Percentiles rank a stretch among this genome's conserved stretches.
phyloP scores from a whole-genome alignment of 192 early-diverging fungal species.

The Lunasporangiospora selenospora region DNA sequence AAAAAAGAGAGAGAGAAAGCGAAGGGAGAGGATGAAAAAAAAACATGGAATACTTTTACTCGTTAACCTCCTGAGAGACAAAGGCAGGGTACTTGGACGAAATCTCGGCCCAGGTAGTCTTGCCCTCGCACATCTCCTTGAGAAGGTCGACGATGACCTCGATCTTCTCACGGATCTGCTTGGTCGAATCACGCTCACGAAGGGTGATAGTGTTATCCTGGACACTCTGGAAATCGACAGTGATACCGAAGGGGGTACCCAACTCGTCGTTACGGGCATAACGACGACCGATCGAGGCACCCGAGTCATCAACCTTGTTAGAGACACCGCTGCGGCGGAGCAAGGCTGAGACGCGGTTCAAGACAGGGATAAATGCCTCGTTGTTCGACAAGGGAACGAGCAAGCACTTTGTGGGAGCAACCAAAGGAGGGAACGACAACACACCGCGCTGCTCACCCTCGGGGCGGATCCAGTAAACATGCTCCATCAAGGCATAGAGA shows the following conservation, averaged over 20 bases:
- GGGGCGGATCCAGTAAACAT: conserved; percentile 89
- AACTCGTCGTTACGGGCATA: conserved; percentile 99
- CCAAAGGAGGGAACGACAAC: conserved; percentile 87
- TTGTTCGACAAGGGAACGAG: conserved; percentile 87
- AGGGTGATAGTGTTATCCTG: conserved; percentile 94
- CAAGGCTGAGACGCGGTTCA: conserved; percentile 56
- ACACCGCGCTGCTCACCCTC: conserved; percentile 90
- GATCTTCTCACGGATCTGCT: conserved; percentile 88
- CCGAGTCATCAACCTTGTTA: conserved; percentile 88
- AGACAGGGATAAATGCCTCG: conserved; percentile 71
- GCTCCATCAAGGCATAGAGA: conserved; percentile 95
- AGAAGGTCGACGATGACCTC: conserved; percentile 77
- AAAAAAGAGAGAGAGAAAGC: too few species aligned
- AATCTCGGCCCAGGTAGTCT: conserved; percentile 75
- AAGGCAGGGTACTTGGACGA: conserved; percentile 75
- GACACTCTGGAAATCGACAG: conserved; percentile 98
- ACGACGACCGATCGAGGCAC: conserved; percentile 89
- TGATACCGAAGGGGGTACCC: conserved; percentile 97
- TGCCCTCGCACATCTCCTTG: conserved; percentile 76
- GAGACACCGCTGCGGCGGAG: conserved; percentile 82
- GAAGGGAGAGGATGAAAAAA: too few species aligned
- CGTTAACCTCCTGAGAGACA: conserved; percentile 50
- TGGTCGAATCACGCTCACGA: conserved; percentile 94
- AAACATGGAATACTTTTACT: conserved; percentile 29
- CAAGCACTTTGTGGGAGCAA: conserved; percentile 95